These are phyloP conservation scores for Carpinus fangiana DNA, from an alignment of 306 rosid genomes.

Conservation along the genomic window DNA sequence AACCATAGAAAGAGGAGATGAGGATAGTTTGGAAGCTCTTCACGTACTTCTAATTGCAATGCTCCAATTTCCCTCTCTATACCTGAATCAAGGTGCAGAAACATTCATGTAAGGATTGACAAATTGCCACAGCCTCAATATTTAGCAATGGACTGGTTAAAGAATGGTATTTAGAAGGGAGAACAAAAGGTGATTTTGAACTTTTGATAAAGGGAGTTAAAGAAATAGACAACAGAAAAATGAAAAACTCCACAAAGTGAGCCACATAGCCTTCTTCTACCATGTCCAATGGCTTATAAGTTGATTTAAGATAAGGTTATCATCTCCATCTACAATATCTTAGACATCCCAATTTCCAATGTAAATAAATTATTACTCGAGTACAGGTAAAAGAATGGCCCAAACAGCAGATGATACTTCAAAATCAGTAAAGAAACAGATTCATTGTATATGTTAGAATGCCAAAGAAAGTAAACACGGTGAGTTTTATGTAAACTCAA, in stretches of 20 bases:
- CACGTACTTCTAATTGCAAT: conserved; percentile 81
- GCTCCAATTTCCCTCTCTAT: conserved; percentile 94
- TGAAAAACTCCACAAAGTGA: background rate
- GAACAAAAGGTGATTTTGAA: conserved; percentile 5
- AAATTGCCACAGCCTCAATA: background rate
- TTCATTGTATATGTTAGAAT: background rate
- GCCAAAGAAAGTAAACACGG: background rate
- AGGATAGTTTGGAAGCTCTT: conserved; percentile 17
- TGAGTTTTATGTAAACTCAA: background rate
- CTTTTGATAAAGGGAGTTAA: background rate
- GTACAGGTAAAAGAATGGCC: background rate
- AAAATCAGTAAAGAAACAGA: background rate
- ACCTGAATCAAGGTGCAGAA: conserved; percentile 51
- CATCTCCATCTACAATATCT: conserved; percentile 1
- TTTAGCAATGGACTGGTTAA: background rate
- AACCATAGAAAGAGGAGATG: background rate
- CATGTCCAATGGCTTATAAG: background rate
- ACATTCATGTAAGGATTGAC: background rate
- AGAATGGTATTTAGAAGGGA: background rate
- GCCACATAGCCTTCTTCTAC: background rate
- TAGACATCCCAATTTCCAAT: background rate
- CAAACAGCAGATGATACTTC: background rate
- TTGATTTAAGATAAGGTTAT: background rate
- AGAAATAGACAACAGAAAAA: background rate
- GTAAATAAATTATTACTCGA: background rate